Base-by-base conservation (phyloP, 768 basidiomycete species). In the Xerocomellus amylosporus region DNA sequence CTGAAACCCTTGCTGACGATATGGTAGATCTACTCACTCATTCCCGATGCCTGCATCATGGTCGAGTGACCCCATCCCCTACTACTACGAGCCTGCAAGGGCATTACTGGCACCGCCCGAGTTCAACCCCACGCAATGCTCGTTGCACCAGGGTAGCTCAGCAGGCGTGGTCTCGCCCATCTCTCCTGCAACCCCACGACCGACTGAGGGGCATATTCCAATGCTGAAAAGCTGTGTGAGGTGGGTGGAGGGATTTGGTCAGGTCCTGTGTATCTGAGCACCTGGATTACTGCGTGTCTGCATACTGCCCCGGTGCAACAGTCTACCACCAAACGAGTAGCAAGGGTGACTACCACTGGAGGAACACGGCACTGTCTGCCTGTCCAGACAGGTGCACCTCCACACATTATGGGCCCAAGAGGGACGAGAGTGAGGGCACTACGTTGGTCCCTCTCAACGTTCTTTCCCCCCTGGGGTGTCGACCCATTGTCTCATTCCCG, bases 101-200 rank as follows among this genome's bases (percentile, higher is more conserved):
- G 51, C 26, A 5, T 54, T n/a, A n/a, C n/a, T n/a, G n/a, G n/a
- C 57, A 24, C 50, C 62, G 2, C 65, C 55, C 19, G 62, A 63
- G 24, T 60, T 63, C 41, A 65, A 55, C 45, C 57, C 60, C 39
- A 51, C 49, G 53, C 64, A 47, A 53, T 71, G 42, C 74, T 77
- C 62, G 61, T 69, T 55, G 72, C 74, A 75, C 54, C 77, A 76
- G 46, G 75, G 73, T 22, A 71, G 73, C 59, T 82, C 82, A 2
- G 76, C 74, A 1, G 77, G 79, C 24, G 77, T 75, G 46, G 70
- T 77, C 4, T 85, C 83, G 13, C 82, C 83, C 6, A 71, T 79
- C 24, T 64, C 59, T 13, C 83, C 83, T 12, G 72, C 74, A 3
- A 84, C 83, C 10, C 81, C 83, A 37, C 79, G 74, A 47, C 82